Conservation (phyloP, 345 rosid species). For the Triadica sebifera region DNA sequence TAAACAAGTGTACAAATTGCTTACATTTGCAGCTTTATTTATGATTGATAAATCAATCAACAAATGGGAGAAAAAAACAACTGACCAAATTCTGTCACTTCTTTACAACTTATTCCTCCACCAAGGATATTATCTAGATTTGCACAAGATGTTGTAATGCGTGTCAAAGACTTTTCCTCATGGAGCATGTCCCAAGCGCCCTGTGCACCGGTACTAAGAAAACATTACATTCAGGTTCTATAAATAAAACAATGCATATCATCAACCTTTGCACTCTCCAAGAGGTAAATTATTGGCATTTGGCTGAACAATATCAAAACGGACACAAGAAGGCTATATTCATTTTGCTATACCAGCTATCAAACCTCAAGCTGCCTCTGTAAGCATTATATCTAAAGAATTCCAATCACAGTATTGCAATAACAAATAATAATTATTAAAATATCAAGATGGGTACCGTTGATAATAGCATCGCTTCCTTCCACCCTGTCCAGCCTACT, state of each 20-base stretch:
- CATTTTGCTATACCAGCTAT: neutral
- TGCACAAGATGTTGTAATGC: constrained; percentile 74
- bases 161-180: constrained; percentile 59
- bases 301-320: neutral
- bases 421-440: neutral
- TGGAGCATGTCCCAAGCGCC: constrained; percentile 92
- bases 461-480: constrained; percentile 38
- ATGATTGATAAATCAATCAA: neutral
- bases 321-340: neutral
- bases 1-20: neutral
- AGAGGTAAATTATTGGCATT: neutral
- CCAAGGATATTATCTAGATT: constrained; percentile 79
- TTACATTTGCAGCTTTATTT: neutral
- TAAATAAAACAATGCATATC: neutral
- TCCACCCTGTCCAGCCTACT: constrained; percentile 16
- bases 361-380: neutral
- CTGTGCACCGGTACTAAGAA: constrained; percentile 52
- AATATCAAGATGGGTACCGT: constrained; percentile 32
- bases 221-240: neutral
- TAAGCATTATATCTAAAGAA: neutral
- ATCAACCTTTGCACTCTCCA: neutral
- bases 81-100: constrained; percentile 92
- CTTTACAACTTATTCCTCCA: constrained; percentile 85
- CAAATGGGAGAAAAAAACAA: neutral
- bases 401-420: neutral